Base-by-base conservation (phyloP, 176 grass and related monocot genomes). In the Aegilops umbellulata region DNA sequence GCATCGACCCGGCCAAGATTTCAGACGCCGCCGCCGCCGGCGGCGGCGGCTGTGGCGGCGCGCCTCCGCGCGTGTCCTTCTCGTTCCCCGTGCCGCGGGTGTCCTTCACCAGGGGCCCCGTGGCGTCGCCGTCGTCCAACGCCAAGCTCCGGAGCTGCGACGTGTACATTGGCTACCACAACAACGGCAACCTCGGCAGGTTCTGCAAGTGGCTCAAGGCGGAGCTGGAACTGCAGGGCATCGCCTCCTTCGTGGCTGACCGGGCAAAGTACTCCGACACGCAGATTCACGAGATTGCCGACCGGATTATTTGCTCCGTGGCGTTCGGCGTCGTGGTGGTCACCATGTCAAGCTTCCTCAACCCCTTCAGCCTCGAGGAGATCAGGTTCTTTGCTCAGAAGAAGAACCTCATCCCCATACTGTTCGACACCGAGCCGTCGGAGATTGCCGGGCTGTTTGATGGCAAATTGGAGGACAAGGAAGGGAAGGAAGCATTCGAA, bases 131-230 rank as follows among this genome's bases (percentile, higher is more conserved):
- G 68, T 93, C 94, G 27, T 94, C 97, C 60, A 96, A 99, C 72
- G 79, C 94, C 66, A 99, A 97, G 92, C 92, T 99, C 76, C 88
- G 92, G 10, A 92, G 94, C 69, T 99, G 94, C 25, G 94, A 99
- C 51, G 92, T 99, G 19, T 99, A 99, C 87, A 97, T 99, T 31
- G 97, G 94, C 60, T 97, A 93, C 88, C 94, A 99, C 81, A 92
- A 89, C 82, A 93, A 89, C 11, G 91, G 92, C 82, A 91, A 90
- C 79, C 92, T 99, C 47, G 72, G 85, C 85, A 84, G 94, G 80
- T 97, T 99, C 89, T 97, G 94, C 67, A 99, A 89, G 76, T 99
- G 97, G 97, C 90, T 99, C 61, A 99, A 99, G 75, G 87, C 94
- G 3, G 97, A 99, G 82, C 94, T 99, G 20, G 94, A 97, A 87